Percentiles rank a stretch among this genome's conserved stretches.
Evolutionary conservation across 768 basidiomycete genomes (phyloP).

Genomic region (Boletellus sp.): DNA sequence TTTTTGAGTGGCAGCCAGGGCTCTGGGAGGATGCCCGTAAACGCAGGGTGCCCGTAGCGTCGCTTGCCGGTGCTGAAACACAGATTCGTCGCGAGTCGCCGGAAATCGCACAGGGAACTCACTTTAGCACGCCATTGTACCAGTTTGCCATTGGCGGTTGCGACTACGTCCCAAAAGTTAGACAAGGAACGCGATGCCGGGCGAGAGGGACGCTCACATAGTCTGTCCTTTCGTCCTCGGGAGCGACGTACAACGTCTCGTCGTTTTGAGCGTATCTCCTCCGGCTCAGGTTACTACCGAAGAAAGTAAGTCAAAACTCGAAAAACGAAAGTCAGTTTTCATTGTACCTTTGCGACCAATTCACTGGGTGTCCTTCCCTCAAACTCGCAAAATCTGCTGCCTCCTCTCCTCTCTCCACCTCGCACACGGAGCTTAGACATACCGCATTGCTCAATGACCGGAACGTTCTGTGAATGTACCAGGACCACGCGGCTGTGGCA

Average conservation of each 20-base stretch:
- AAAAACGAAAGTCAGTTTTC: neutral
- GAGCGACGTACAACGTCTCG: constrained; percentile 92
- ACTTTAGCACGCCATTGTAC: constrained; percentile 93
- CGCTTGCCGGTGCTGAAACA: constrained; percentile 79
- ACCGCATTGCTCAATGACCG: constrained; percentile 76
- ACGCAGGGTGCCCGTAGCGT: constrained; percentile 91
- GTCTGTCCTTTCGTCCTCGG: constrained; percentile 89
- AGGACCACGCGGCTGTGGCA: constrained; percentile 77
- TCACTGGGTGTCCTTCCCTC: constrained; percentile 81
- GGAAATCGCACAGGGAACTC: neutral
- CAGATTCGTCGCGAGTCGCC: constrained; percentile 2
- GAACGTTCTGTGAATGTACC: constrained; percentile 67
- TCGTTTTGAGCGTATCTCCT: constrained; percentile 90
- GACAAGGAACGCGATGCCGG: neutral
- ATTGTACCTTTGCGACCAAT: constrained; percentile 77
- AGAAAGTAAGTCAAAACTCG: neutral
- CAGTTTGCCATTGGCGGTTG: constrained; percentile 97
- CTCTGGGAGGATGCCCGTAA: constrained; percentile 88
- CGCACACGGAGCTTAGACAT: constrained; percentile 79
- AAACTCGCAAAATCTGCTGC: constrained; percentile 73
- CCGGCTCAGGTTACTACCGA: constrained; percentile 72
- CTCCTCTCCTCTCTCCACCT: constrained; percentile 87
- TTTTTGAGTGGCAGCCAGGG: constrained; percentile 94
- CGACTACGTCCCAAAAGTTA: constrained; percentile 46
- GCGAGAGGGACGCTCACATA: constrained; percentile 49